Percentiles rank a stretch among this genome's conserved stretches.
Conservation (phyloP, 164 flowering plant species). For the Nymphaea thermarum region DNA sequence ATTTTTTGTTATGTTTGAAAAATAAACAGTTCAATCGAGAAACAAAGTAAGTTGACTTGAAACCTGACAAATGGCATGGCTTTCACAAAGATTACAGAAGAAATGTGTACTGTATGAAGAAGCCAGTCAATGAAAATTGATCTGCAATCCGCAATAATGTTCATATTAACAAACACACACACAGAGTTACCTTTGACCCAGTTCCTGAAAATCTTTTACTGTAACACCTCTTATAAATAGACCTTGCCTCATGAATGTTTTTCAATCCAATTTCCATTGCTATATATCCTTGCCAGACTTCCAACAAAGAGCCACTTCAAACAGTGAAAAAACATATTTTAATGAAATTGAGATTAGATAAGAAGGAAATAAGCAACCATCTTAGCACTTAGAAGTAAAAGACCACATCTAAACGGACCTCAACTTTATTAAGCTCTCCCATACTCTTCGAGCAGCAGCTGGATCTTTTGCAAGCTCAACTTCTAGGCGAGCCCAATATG, state of each 20-base stretch:
- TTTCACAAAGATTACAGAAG: no score
- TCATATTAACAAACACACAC: no score
- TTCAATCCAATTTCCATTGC: conserved; percentile 67
- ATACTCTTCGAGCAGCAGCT: conserved; percentile 80
- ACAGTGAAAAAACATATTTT: background rate
- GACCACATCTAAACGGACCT: conserved; percentile 23
- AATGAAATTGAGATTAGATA: background rate
- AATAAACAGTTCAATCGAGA: no score
- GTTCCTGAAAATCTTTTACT: conserved; percentile 64
- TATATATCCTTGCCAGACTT: conserved; percentile 76
- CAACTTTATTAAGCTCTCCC: conserved; percentile 86
- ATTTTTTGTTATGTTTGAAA: no score
- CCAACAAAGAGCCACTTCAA: conserved; percentile 61
- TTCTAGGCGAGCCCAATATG: conserved; percentile 89
- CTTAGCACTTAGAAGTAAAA: background rate
- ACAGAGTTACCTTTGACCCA: conserved; percentile 70
- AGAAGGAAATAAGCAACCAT: background rate
- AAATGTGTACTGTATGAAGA: no score
- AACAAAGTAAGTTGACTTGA: no score
- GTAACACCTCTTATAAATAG: conserved; percentile 78
- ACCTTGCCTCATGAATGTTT: conserved; percentile 68
- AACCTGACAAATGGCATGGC: no score
- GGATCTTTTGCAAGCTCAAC: conserved; percentile 48
- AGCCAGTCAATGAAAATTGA: no score
- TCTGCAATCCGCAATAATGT: no score